Evolutionary conservation across 345 rosid species (phyloP).

Genomic region (Populus tremula): DNA sequence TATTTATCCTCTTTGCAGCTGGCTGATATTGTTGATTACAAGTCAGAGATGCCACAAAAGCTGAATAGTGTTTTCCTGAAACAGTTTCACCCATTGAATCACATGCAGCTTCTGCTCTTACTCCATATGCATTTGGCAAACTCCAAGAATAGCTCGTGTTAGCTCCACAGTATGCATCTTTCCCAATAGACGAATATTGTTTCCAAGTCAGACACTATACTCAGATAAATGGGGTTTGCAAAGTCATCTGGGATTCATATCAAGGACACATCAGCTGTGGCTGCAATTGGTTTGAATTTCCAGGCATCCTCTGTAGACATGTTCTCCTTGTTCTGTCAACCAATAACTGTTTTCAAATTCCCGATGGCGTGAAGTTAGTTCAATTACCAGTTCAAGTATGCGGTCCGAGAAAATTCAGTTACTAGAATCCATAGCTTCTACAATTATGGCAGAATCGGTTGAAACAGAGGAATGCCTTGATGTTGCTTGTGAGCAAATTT

Average conservation of each 20-base stretch:
- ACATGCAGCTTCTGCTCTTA: constrained; percentile 52
- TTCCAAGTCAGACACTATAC: constrained; percentile 55
- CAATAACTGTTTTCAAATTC: constrained; percentile 62
- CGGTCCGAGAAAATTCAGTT: constrained; percentile 41
- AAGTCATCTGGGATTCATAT: constrained; percentile 51
- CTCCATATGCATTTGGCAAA: constrained; percentile 52
- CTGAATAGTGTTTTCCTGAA: constrained; percentile 40
- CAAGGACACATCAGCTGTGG: constrained; percentile 54
- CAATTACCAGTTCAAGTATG: constrained; percentile 22
- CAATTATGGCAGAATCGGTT: constrained; percentile 42
- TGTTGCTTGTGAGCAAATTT: constrained; percentile 51
- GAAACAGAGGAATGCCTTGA: constrained; percentile 55
- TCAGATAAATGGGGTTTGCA: constrained; percentile 41
- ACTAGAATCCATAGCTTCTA: constrained; percentile 49
- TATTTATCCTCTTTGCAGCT: constrained; percentile 30
- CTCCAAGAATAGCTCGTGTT: constrained; percentile 60
- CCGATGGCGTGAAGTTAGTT: constrained; percentile 40
- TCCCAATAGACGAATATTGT: constrained; percentile 45
- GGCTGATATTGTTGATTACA: constrained; percentile 38
- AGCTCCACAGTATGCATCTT: constrained; percentile 62
- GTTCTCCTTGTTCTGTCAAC: constrained; percentile 54
- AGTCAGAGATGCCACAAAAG: constrained; percentile 40
- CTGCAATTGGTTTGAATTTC: constrained; percentile 51
- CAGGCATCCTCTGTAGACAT: constrained; percentile 62
- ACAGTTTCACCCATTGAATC: constrained; percentile 65